Evolutionary conservation across 1,284 basidiomycete species (phyloP).

Genomic region (Cutaneotrichosporon spelunceum): DNA sequence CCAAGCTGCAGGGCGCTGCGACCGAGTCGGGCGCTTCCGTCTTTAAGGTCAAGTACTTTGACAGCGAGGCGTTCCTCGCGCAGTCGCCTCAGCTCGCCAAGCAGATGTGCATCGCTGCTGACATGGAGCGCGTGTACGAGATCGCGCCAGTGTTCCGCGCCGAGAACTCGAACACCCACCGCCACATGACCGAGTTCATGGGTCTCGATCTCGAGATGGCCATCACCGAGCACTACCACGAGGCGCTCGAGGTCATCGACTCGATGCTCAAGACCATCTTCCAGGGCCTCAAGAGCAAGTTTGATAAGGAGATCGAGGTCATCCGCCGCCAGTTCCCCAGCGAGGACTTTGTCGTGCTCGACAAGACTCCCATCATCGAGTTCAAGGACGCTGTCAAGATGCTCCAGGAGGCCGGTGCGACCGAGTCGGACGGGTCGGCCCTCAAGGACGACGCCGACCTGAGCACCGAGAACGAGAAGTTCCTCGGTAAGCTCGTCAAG

Average conservation of each 20-base stretch:
- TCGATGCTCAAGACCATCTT: constrained; percentile 79
- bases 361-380: constrained; percentile 74
- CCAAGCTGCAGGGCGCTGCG: constrained; percentile 94
- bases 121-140: constrained; percentile 97
- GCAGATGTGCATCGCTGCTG: constrained; percentile 98
- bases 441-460: constrained; percentile 78
- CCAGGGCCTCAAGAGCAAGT: constrained; percentile 70
- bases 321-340: constrained; percentile 85
- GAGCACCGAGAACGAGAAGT: constrained; percentile 70
- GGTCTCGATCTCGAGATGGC: constrained; percentile 99
- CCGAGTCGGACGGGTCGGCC: constrained; percentile 52
- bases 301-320: constrained; percentile 72
- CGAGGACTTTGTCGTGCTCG: constrained; percentile 80
- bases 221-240: constrained; percentile 97
- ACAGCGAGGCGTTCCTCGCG: constrained; percentile 87
- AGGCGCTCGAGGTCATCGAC: constrained; percentile 84
- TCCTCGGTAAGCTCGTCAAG: constrained; percentile 81
- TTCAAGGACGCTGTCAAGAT: constrained; percentile 86
- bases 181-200: constrained; percentile 98
- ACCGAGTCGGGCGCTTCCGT: constrained; percentile 96
- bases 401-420: constrained; percentile 76
- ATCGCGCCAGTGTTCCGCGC: constrained; percentile 89
- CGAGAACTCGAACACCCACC: constrained; percentile 96
- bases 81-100: constrained; percentile 97
- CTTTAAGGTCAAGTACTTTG: constrained; percentile 98